These are phyloP conservation scores for Blastobotrys chiropterorum DNA, from an alignment of 805 yeast species.

Conservation along the genomic window DNA sequence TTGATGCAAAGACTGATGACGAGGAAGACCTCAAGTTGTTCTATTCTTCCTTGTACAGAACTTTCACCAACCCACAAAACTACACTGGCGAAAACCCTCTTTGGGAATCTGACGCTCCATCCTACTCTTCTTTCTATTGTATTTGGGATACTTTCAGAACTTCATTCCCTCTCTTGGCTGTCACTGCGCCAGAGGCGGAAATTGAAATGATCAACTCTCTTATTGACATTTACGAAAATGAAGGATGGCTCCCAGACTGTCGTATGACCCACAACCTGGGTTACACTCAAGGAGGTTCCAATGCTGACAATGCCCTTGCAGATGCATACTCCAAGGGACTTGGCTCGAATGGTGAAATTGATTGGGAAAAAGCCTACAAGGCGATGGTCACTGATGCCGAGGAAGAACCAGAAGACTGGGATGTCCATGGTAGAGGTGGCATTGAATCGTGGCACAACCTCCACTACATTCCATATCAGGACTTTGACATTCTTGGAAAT, in stretches of 20 bases:
- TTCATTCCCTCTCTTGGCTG: constrained; percentile 30
- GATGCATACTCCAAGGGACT: constrained; percentile 33
- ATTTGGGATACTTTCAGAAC: constrained; percentile 37
- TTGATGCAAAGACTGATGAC: constrained; percentile 5
- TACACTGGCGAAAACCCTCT: constrained; percentile 32
- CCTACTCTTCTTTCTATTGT: constrained; percentile 36
- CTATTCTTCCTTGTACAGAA: constrained; percentile 29
- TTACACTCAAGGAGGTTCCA: constrained; percentile 35
- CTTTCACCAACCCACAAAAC: constrained; percentile 31
- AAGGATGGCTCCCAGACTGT: constrained; percentile 36
- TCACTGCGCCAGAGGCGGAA: constrained; percentile 27
- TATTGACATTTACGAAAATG: constrained; percentile 29
- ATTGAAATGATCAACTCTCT: constrained; percentile 30
- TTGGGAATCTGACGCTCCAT: constrained; percentile 27
- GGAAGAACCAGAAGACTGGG: constrained; percentile 30
- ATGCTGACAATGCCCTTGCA: constrained; percentile 34
- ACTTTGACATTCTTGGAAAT: constrained; percentile 1
- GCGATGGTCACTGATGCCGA: constrained; percentile 36
- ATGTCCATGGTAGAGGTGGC: constrained; percentile 34
- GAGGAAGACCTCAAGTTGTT: constrained; percentile 10
- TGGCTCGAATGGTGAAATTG: constrained; percentile 14
- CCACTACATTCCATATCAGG: constrained; percentile 31
- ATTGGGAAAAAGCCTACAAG: constrained; percentile 31
- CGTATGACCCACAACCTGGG: constrained; percentile 35
- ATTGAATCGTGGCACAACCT: constrained; percentile 31